Evolutionary conservation across 345 rosid species (phyloP).

Genomic region (Eucalyptus dawsonii): DNA sequence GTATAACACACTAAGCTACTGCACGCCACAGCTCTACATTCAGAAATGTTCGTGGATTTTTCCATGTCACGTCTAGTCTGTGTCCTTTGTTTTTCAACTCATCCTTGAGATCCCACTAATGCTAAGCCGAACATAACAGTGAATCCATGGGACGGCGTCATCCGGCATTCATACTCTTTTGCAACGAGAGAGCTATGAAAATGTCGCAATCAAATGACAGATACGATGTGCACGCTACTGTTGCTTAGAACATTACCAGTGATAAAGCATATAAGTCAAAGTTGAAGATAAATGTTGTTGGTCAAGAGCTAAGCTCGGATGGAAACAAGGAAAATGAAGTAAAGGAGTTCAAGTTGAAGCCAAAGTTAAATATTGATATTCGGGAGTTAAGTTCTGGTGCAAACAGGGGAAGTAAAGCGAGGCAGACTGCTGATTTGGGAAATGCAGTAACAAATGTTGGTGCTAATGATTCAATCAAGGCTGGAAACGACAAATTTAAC

Average conservation of each 20-base stretch:
- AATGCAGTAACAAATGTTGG: too few species aligned
- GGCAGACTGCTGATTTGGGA: too few species aligned
- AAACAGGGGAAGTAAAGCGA: too few species aligned
- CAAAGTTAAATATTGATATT: too few species aligned
- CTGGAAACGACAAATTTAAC: too few species aligned
- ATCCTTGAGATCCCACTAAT: background rate
- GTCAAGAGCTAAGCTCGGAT: too few species aligned
- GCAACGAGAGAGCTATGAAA: background rate
- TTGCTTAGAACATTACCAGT: background rate
- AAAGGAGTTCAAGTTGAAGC: too few species aligned
- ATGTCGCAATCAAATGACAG: background rate
- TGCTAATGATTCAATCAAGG: too few species aligned
- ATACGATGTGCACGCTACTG: background rate
- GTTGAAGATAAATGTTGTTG: too few species aligned
- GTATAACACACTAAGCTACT: background rate
- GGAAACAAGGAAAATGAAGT: too few species aligned
- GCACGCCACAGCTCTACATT: background rate
- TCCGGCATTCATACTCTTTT: background rate
- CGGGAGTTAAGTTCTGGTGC: too few species aligned
- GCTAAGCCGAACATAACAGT: background rate
- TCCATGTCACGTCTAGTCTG: background rate
- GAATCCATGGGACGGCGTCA: background rate
- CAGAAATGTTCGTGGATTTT: background rate
- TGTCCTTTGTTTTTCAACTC: background rate
- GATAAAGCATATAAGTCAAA: too few species aligned